phyloP scores from a whole-genome alignment of 1,284 basidiomycete species.

The Melampsora abietis-canadensis region DNA sequence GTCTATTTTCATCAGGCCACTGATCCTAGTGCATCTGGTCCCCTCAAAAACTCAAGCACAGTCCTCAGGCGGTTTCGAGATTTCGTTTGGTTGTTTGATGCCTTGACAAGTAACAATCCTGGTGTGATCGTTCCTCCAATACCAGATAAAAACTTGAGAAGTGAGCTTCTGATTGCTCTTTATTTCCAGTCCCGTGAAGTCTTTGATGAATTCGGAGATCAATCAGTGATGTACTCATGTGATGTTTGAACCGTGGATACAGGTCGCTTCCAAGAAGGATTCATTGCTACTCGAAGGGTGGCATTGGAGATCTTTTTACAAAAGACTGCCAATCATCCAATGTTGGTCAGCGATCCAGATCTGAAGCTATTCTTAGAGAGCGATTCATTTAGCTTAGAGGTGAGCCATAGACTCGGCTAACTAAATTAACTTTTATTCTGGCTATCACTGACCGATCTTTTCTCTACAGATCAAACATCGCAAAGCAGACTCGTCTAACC shows the following conservation, averaged over 20 bases:
- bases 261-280: constrained; percentile 55
- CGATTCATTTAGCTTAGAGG: constrained; percentile 54
- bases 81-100: constrained; percentile 94
- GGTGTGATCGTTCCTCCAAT: constrained; percentile 95
- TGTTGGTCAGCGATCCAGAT: constrained; percentile 55
- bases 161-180: constrained; percentile 45
- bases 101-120: constrained; percentile 83
- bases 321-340: constrained; percentile 55
- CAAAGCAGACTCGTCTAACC: constrained; percentile 58
- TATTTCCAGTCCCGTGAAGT: too few species aligned
- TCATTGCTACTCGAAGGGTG: constrained; percentile 55
- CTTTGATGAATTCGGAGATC: too few species aligned
- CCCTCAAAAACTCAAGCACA: constrained; percentile 53
- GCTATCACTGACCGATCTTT: neutral
- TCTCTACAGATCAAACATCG: constrained; percentile 72
- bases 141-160: constrained; percentile 90
- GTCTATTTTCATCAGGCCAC: constrained; percentile 42
- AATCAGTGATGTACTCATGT: too few species aligned
- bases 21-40: constrained; percentile 44
- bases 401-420: constrained; percentile 20
- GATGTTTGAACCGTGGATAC: neutral
- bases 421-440: neutral
- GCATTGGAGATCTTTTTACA: constrained; percentile 54
- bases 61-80: constrained; percentile 93
- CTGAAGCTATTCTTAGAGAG: constrained; percentile 55